A percentile compares a stretch with the other conserved stretches of the same genome.
Evolutionary conservation across 495 filamentous ascomycete genomes (phyloP).

Genomic region (Aspergillus sclerotioniger): DNA sequence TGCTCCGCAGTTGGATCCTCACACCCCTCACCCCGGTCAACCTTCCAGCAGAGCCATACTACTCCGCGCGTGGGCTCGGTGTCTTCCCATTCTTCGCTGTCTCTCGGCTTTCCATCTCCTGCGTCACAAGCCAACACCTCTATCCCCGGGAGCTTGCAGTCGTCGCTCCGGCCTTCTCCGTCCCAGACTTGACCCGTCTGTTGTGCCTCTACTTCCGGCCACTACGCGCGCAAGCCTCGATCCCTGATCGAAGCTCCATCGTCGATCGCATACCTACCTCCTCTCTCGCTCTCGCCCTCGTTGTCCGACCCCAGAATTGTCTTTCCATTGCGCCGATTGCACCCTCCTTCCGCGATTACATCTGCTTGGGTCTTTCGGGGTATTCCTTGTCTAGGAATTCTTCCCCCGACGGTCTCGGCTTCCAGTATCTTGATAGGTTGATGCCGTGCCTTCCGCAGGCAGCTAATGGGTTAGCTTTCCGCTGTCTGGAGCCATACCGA

Average conservation of each 20-base stretch:
- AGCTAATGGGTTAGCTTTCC: constrained; percentile 26
- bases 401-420: constrained; percentile 9
- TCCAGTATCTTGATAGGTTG: constrained; percentile 12
- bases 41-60: constrained; percentile 8
- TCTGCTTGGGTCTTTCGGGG: constrained; percentile 3
- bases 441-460: constrained; percentile 30
- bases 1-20: constrained; percentile 28
- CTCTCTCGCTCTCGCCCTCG: not conserved
- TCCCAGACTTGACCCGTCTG: constrained; percentile 14
- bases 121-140: constrained; percentile 21
- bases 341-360: not conserved
- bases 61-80: constrained; percentile 9
- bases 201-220: constrained; percentile 10
- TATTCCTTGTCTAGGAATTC: constrained; percentile 1
- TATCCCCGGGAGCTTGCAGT: constrained; percentile 22
- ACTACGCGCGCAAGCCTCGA: constrained; percentile 19
- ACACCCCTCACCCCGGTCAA: constrained; percentile 23
- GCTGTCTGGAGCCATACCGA: constrained; percentile 22
- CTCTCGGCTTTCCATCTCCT: constrained; percentile 20
- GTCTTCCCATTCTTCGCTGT: constrained; percentile 9
- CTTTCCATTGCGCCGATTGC: constrained; percentile 13
- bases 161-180: constrained; percentile 20
- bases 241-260: constrained; percentile 8
- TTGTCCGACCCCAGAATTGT: not conserved
- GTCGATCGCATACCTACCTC: constrained; percentile 14